Evolutionary conservation across 2,329 filamentous ascomycete genomes (phyloP).

Genomic region (Chaetomium strumarium): DNA sequence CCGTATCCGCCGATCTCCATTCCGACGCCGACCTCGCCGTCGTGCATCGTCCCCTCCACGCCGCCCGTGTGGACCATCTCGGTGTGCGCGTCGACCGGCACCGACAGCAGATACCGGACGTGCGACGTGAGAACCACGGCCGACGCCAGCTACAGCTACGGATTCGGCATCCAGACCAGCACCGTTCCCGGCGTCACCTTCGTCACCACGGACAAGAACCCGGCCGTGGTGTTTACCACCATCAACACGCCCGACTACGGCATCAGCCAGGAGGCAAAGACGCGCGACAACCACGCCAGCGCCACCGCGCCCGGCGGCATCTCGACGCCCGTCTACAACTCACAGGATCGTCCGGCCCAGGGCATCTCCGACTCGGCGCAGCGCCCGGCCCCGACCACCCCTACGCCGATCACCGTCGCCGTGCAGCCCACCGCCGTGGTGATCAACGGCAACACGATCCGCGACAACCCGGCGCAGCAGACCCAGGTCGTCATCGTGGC

Average conservation of each 20-base stretch:
- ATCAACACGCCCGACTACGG: conserved; percentile 37
- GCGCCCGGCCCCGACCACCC: background rate
- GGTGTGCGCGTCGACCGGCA: conserved; percentile 23
- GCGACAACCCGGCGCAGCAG: conserved; percentile 31
- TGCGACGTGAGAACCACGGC: conserved; percentile 28
- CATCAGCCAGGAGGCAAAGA: conserved; percentile 21
- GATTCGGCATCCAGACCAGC: conserved; percentile 14
- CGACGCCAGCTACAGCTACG: conserved; percentile 27
- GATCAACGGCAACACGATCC: conserved; percentile 43
- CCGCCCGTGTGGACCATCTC: conserved; percentile 20
- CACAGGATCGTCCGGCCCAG: background rate
- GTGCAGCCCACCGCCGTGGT: conserved; percentile 41
- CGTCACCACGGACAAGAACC: conserved; percentile 51
- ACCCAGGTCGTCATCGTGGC: conserved; percentile 40
- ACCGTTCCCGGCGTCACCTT: conserved; percentile 33
- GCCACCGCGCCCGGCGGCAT: conserved; percentile 4
- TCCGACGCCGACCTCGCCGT: conserved; percentile 32
- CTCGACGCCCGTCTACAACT: conserved; percentile 17
- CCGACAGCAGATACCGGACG: conserved; percentile 27
- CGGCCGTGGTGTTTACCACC: conserved; percentile 41
- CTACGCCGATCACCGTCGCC: conserved; percentile 35
- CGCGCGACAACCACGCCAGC: conserved; percentile 19
- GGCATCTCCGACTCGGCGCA: conserved; percentile 1
- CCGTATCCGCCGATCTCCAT: conserved; percentile 39
- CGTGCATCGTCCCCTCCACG: conserved; percentile 30